These are phyloP conservation scores for Salvia splendens DNA, from an alignment of 257 asterid genomes.

Conservation along the genomic window DNA sequence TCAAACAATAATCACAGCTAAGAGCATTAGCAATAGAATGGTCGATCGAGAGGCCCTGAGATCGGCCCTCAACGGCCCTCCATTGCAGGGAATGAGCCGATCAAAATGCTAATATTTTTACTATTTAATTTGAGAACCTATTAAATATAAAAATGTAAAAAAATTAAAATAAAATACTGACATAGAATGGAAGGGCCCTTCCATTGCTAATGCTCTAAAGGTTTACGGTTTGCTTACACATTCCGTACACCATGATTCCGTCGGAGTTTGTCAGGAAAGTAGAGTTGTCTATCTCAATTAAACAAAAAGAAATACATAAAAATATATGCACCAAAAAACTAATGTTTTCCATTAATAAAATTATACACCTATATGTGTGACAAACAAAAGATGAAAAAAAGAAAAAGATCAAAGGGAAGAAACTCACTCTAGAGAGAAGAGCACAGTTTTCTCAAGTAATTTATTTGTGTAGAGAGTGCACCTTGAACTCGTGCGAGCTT, in stretches of 20 bases:
- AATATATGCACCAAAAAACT: neutral
- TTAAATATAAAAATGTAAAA: too few species aligned
- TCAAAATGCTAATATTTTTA: too few species aligned
- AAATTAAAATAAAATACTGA: too few species aligned
- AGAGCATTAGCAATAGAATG: too few species aligned
- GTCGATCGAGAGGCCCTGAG: too few species aligned
- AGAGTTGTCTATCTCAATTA: neutral
- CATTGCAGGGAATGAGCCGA: too few species aligned
- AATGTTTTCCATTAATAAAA: conserved; percentile 34
- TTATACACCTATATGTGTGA: conserved; percentile 37
- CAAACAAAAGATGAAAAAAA: conserved; percentile 26
- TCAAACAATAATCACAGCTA: neutral
- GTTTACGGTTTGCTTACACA: neutral
- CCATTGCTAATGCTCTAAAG: too few species aligned
- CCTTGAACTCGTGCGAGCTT: conserved; percentile 84
- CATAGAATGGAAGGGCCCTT: too few species aligned
- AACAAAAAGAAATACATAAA: neutral
- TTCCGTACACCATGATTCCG: neutral
- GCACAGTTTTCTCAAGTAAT: conserved; percentile 67
- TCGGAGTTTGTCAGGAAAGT: neutral
- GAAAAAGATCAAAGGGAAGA: neutral
- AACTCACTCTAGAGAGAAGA: conserved; percentile 32
- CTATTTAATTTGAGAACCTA: too few species aligned
- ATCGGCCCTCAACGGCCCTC: too few species aligned
- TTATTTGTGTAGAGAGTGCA: conserved; percentile 69